phyloP scores from a whole-genome alignment of 129 eudicot genomes.

The Artemisia annua region DNA sequence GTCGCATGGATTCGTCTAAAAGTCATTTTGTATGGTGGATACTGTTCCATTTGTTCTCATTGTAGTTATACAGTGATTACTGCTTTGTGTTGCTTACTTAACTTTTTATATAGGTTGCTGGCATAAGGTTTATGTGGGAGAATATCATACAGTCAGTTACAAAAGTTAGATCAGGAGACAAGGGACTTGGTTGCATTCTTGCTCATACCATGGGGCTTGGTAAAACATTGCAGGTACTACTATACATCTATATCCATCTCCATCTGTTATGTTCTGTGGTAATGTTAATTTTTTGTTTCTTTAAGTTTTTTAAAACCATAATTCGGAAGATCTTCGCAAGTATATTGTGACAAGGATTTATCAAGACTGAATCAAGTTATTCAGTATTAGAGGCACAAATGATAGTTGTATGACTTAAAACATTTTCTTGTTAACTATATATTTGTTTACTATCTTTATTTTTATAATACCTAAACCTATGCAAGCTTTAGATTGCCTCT shows the following conservation, averaged over 20 bases:
- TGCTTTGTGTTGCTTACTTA: slow-evolving; percentile 8
- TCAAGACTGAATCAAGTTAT: no score
- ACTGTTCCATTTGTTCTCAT: slow-evolving; percentile 1
- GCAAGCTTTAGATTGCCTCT: no score
- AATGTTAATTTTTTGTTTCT: no score
- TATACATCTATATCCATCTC: not conserved
- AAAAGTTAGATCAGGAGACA: slow-evolving; percentile 82
- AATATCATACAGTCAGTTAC: slow-evolving; percentile 79
- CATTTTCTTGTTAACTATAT: no score
- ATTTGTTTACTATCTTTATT: no score
- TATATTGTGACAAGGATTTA: no score
- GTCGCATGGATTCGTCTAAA: not conserved
- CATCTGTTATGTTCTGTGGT: no score
- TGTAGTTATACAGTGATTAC: not conserved
- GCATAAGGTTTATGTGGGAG: slow-evolving; percentile 98
- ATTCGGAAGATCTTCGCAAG: no score
- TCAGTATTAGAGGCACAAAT: no score
- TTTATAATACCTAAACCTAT: no score
- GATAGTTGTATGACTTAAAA: no score
- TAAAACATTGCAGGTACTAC: slow-evolving; percentile 90
- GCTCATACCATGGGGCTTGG: slow-evolving; percentile 99
- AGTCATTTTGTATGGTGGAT: not conserved
- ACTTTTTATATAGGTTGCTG: slow-evolving; percentile 60
- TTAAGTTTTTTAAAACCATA: no score
- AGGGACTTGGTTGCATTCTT: slow-evolving; percentile 97